Evolutionary conservation across 352 stramenopile genomes (phyloP).

Genomic region (Pythium dissimile): DNA sequence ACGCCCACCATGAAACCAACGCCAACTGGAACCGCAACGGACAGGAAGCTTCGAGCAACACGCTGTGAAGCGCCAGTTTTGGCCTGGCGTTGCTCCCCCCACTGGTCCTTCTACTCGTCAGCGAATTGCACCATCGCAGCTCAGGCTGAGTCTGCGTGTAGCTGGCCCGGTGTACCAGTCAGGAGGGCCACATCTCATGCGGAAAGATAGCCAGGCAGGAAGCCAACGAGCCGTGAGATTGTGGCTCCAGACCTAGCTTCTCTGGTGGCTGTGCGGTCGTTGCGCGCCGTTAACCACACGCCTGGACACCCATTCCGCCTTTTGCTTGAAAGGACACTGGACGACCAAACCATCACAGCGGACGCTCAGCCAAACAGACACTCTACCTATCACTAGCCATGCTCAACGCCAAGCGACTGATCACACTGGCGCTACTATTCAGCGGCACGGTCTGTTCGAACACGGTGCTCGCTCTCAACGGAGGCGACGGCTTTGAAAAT

Average conservation of each 20-base stretch:
- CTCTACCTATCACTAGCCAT: neutral
- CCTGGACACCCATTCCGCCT: conserved; percentile 14
- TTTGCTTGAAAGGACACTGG: conserved; percentile 22
- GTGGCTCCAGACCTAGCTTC: too few species aligned
- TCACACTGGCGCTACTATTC: conserved; percentile 19
- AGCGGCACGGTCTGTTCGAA: conserved; percentile 10
- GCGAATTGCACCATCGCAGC: neutral
- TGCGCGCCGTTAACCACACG: neutral
- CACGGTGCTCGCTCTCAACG: neutral
- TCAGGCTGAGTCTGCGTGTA: neutral
- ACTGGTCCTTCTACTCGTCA: too few species aligned
- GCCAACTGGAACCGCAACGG: neutral
- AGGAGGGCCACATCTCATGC: too few species aligned
- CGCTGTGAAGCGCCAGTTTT: neutral
- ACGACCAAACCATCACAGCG: neutral
- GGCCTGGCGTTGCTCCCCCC: neutral
- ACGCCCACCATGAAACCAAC: neutral
- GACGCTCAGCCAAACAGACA: conserved; percentile 22
- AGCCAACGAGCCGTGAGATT: neutral
- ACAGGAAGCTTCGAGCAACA: conserved; percentile 3
- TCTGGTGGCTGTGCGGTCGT: too few species aligned
- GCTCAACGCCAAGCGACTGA: conserved; percentile 22
- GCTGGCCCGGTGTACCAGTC: too few species aligned
- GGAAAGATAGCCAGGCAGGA: neutral
- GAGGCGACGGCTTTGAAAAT: neutral